Evolutionary conservation across 2,329 filamentous ascomycete genomes (phyloP), one percentile per base, ranked within the genome.

Genomic region (Hymenoscyphus fraxineus): DNA sequence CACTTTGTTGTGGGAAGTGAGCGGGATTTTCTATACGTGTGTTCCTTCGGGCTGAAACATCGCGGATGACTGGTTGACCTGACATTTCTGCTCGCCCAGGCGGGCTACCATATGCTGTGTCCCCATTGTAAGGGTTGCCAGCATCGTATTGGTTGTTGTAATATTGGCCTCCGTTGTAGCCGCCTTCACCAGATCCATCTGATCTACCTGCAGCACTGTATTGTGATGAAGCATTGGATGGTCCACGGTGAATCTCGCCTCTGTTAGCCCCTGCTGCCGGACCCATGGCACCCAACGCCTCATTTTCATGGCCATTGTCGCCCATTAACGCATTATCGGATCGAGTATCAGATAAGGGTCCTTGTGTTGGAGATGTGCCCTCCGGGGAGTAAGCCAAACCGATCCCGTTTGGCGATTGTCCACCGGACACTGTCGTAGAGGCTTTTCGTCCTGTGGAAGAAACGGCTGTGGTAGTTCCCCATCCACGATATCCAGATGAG

Each of bases 201-300:
- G 94, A 97, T 65, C 86, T 86, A 56, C 87, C 88, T 7, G 87
- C 90, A 13, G 88, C 89, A 68, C 93, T 97, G 79, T 98, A 99
- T 1, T 92, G 93, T 0, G 95, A 98, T 0, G 95, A 99, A 6
- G 95, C 95, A 74, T 98, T 98, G 6, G 94, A 98, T 1, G 92
- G 88, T 1, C 95, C 95, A 62, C 95, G 90, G 69, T 90, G 91
- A 41, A 98, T 90, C 69, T 92, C 91, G 32, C 79, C 81, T 59
- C 79, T 82, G 61, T 86, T 83, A 76, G 90, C 89, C 66, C 85
- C 84, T 63, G 85, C 83, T 15, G 85, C 82, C 13, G 91, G 90
- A 2, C 92, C 92, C 78, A 97, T 88, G 54, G 89, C 91, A 60
- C 90, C 92, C 44, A 97, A 84, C 57, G 92, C 91, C 75, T 96